Base-by-base conservation (phyloP, 371 early-diverging fungal species). In the Encephalitozoon romaleae region DNA sequence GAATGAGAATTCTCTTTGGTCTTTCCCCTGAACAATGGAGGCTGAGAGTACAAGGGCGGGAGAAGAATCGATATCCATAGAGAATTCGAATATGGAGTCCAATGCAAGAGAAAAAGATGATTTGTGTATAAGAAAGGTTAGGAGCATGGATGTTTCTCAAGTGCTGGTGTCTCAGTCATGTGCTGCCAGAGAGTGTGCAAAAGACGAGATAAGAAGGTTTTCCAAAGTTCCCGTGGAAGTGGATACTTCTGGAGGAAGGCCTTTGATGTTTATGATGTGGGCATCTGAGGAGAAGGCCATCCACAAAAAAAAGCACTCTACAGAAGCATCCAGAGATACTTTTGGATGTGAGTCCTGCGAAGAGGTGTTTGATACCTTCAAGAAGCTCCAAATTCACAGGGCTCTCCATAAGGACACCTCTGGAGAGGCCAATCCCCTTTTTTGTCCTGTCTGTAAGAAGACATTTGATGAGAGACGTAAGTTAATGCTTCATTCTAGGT, bases 381-480 rank as follows among this genome's bases (percentile, higher is more conserved):
- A 72, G 34, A 72, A 49, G 9, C 52, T 47, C 1, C 23, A 65
- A 32, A 1, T 32, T 21, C 51, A 47, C 38, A 47, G 18, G 12
- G 39, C 30, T 9, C 32, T 45, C 43, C 45, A 51, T n/a, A 63
- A 59, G 43, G 25, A 9, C 15, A 12, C 9, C 32, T 30, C 51
- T 28, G 23, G 5, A 11, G 51, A 52, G 39, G 11, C 30, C 28
- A 54, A 54, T 15, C 26, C 73, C 0, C 68, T 42, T 34, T 67
- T 41, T 39, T 78, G 78, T 52, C 68, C 72, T 32, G 72, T 73
- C 3, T 78, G 78, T 42, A 52, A 49, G 30, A 78, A 78, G 49
- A 68, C 53, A 70, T 78, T 73, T 70, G 72, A 78, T 54, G 69
- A 78, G 39, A 52, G 49, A 11, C 78, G 53, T 21, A 78, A 72